phyloP scores from a whole-genome alignment of 148 eudicot genomes.

The Tetragonia tetragonoides region DNA sequence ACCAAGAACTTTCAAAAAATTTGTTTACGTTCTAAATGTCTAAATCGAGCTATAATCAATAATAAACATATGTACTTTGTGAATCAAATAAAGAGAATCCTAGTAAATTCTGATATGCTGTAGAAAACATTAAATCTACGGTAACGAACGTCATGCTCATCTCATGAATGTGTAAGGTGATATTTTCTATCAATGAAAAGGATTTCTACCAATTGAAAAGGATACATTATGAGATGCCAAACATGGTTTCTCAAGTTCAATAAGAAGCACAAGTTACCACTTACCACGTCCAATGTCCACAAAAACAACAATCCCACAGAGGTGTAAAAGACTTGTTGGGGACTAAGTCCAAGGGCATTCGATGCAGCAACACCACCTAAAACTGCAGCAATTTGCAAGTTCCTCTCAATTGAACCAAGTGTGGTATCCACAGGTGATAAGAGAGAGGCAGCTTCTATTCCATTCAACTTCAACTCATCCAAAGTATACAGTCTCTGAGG shows the following conservation, averaged over 20 bases:
- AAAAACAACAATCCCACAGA: conserved; percentile 67
- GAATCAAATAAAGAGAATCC: not conserved
- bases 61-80: not conserved
- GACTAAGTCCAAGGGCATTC: conserved; percentile 59
- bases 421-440: conserved; percentile 84
- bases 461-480: conserved; percentile 87
- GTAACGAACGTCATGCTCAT: not conserved
- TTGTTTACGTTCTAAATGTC: not conserved
- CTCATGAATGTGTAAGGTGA: not conserved
- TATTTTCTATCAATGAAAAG: too few species aligned
- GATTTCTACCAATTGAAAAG: not conserved
- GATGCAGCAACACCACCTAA: conserved; percentile 68
- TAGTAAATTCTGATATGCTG: not conserved
- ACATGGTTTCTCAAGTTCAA: not conserved
- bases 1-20: not conserved
- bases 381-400: conserved; percentile 69
- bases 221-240: not conserved
- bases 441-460: conserved; percentile 66
- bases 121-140: not conserved
- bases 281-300: conserved; percentile 76
- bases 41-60: not conserved
- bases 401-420: conserved; percentile 76
- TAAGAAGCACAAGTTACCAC: conserved; percentile 40
- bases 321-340: conserved; percentile 55
- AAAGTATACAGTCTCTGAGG: conserved; percentile 88